phyloP scores from a whole-genome alignment of 2,329 filamentous ascomycete species.

The Drechmeria coniospora region DNA sequence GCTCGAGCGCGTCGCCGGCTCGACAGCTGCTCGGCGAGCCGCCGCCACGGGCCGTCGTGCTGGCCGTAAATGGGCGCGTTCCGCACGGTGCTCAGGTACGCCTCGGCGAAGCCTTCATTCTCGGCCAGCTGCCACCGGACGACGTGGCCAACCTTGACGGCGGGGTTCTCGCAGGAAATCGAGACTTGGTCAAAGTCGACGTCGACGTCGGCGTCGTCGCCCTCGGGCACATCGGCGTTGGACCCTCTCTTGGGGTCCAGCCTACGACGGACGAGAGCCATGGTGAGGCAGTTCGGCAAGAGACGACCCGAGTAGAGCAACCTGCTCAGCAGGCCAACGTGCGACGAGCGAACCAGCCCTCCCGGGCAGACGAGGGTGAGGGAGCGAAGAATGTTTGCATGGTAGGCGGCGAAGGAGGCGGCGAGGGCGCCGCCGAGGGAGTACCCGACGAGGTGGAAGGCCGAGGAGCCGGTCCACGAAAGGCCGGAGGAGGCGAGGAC shows the following conservation, averaged over 20 bases:
- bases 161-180: constrained; percentile 34
- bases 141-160: constrained; percentile 39
- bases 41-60: constrained; percentile 39
- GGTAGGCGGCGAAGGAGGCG: constrained; percentile 53
- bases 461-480: constrained; percentile 34
- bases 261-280: constrained; percentile 33
- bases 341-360: constrained; percentile 49
- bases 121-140: constrained; percentile 54
- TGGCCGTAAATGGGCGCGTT: constrained; percentile 54
- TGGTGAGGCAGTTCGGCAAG: constrained; percentile 43
- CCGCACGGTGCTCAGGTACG: constrained; percentile 57
- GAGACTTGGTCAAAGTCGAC: constrained; percentile 30
- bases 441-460: constrained; percentile 63
- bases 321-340: constrained; percentile 44
- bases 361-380: constrained; percentile 52
- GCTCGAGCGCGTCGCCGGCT: constrained; percentile 14
- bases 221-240: constrained; percentile 20
- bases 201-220: constrained; percentile 22
- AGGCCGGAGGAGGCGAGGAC: constrained; percentile 48
- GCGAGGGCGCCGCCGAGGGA: constrained; percentile 65
- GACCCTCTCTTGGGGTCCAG: constrained; percentile 26
- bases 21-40: constrained; percentile 34
- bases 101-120: constrained; percentile 51
- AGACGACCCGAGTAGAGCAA: constrained; percentile 46
- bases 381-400: constrained; percentile 46